Base-by-base conservation (phyloP, 495 filamentous ascomycete genomes). In the Penicillium flavigenum region DNA sequence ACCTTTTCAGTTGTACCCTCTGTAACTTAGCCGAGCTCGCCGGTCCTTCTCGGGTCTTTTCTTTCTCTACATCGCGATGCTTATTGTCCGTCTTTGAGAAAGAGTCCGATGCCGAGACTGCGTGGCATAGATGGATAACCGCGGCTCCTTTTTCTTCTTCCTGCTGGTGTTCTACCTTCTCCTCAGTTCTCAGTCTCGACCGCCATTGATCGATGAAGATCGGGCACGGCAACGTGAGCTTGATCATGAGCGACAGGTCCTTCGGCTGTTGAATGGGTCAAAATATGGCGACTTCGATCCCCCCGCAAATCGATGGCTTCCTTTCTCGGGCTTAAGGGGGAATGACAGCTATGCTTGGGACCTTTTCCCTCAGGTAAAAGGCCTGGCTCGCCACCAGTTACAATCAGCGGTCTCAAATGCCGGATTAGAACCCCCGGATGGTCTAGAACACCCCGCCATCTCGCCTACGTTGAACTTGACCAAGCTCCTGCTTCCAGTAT, bases 321-420 rank as follows among this genome's bases (percentile, higher is more conserved):
- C 95, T 54, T 73, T 93, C 56, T 85, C 87, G 14, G 92, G 92
- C 3, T 82, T 92, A 22, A 80, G 87, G 51, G 75, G 86, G 56
- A 81, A 85, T 36, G 87, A 95, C 68, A 85, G 79, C 31, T 91
- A 86, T 71, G 85, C 82, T 3, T 96, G 91, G 92, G 79, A 82
- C 41, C 58, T 83, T 27, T 70, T 89, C 11, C 70, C 71, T 1
- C 60, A 74, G n/a, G 84, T 83, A 16, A 78, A 83, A 70, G 63
- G 78, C 71, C 68, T 83, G 71, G 78, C 81, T 71, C 71, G 71
- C 53, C 62, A 80, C 65, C 77, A 84, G 59, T 56, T 81, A n/a
- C 70, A 72, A 44, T 71, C 70, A 42, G 68, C 68, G 29, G 64
- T 84, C 20, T 73, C 76, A 39, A 64, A 64, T 58, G 71, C 73